These are phyloP conservation scores for Elsinoe perseae DNA, from an alignment of 2,329 filamentous ascomycete genomes.

Conservation along the genomic window DNA sequence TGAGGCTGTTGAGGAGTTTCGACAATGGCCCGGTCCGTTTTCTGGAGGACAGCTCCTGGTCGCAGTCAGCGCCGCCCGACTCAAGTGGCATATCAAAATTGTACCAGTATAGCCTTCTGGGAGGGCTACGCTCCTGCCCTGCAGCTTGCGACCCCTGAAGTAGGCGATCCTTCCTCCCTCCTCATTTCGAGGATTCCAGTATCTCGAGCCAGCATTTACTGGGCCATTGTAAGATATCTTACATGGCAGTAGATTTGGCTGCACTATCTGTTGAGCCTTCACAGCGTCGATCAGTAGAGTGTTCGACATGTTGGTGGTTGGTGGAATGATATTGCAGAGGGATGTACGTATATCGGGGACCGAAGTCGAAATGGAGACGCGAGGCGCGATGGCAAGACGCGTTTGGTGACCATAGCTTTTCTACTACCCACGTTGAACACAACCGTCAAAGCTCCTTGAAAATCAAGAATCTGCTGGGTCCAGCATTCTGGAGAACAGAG, in stretches of 20 bases:
- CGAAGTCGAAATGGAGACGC: constrained; percentile 6
- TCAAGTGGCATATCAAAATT: not conserved
- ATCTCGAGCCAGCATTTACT: constrained; percentile 54
- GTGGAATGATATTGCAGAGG: not conserved
- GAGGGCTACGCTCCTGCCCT: constrained; percentile 57
- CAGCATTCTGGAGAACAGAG: too few relatives aligned
- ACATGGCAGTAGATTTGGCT: constrained; percentile 69
- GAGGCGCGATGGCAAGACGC: not conserved
- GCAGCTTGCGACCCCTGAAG: constrained; percentile 72
- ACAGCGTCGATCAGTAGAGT: constrained; percentile 1
- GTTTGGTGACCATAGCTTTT: constrained; percentile 5
- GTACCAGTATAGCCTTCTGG: constrained; percentile 61
- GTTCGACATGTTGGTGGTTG: not conserved
- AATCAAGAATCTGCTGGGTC: too few relatives aligned
- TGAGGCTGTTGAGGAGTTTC: constrained; percentile 19
- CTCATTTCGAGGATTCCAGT: constrained; percentile 58
- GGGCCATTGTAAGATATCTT: constrained; percentile 70
- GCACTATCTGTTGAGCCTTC: not conserved
- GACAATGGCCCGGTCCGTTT: constrained; percentile 23
- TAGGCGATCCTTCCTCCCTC: constrained; percentile 45
- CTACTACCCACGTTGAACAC: not conserved
- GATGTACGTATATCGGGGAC: not conserved
- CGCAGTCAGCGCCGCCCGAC: not conserved
- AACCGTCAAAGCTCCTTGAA: not conserved
- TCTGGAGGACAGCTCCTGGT: constrained; percentile 22